phyloP scores from a whole-genome alignment of 306 rosid species.

The Inga oerstediana region DNA sequence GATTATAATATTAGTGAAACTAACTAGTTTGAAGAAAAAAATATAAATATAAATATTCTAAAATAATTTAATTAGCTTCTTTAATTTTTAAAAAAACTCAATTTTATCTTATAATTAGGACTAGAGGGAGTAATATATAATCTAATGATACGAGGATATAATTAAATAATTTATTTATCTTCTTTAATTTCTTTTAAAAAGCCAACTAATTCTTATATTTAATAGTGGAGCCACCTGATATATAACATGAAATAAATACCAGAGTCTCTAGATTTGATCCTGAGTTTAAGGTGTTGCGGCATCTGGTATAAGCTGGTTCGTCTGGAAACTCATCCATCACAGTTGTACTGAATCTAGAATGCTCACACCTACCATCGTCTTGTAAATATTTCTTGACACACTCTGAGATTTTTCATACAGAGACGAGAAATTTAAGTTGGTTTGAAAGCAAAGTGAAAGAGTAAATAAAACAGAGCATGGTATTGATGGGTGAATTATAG shows the following conservation, averaged over 20 bases:
- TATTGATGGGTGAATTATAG: not conserved
- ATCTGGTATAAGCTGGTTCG: conserved; percentile 67
- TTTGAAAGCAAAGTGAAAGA: not conserved
- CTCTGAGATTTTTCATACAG: conserved; percentile 39
- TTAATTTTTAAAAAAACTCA: no score
- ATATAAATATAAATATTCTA: no score
- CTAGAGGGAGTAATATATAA: no score
- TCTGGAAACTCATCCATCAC: conserved; percentile 65
- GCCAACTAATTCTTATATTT: no score
- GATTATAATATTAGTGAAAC: no score
- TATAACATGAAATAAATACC: conserved; percentile 37
- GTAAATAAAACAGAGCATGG: not conserved
- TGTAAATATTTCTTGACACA: conserved; percentile 63
- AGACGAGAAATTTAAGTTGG: not conserved
- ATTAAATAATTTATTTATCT: no score
- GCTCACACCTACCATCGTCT: conserved; percentile 56
- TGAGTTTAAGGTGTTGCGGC: conserved; percentile 62
- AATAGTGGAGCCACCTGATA: accelerated
- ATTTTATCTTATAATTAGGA: no score
- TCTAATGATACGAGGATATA: no score
- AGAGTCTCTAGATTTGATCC: conserved; percentile 56
- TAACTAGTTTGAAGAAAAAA: no score
- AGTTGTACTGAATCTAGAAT: conserved; percentile 41
- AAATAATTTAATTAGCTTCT: no score
- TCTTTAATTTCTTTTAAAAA: no score